Evolutionary conservation across 768 basidiomycete species (phyloP), one percentile per base, ranked within the genome.

Genomic region (Lactifluus volemus): DNA sequence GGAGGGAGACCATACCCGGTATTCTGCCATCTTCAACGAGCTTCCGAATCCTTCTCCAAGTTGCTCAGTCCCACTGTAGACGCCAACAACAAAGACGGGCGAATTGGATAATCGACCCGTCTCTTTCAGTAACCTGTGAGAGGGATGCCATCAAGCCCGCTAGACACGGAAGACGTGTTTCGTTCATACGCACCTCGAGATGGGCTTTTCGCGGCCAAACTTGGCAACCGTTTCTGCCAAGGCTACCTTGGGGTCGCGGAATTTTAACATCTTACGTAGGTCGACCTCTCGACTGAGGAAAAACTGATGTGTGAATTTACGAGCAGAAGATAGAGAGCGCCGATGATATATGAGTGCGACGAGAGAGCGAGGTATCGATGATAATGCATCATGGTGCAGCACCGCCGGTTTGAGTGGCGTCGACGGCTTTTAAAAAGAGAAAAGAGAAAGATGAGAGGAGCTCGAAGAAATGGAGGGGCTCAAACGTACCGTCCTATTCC

Each of bases 11-110:
- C 64, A 55, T 73, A 92, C 93, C 59, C 96, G 79, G 74, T 83
- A 95, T 73, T 98, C 93, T 15, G 93, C 93, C 96, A 98, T 98
- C 72, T 83, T 86, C 57, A 98, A 75, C 3, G 91, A 94, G 66
- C 84, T 87, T 55, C 97, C 97, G 69, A 95, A 92, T 14, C 95
- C 94, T 73, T 99, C 95, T 5, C 95, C 92, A 2, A 99, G 82
- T 73, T 97, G 83, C 71, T 83, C 90, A 60, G 74, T 78, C 44
- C 85, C 92, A 25, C 85, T 90, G 71, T 83, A 98, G 61, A 97
- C 88, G 17, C 93, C 97, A n/a, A 96, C 88, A n/a, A 97, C 88
- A 72, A 89, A 99, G 42, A 95, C 81, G 1, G 97, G 95, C 3
- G 92, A 86, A 67, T 90, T 89, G 1, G 92, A 89, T 66, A 84